Percentiles rank a stretch among this genome's conserved stretches.
phyloP scores from a whole-genome alignment of 2,329 filamentous ascomycete species.

The Pyricularia grisea region DNA sequence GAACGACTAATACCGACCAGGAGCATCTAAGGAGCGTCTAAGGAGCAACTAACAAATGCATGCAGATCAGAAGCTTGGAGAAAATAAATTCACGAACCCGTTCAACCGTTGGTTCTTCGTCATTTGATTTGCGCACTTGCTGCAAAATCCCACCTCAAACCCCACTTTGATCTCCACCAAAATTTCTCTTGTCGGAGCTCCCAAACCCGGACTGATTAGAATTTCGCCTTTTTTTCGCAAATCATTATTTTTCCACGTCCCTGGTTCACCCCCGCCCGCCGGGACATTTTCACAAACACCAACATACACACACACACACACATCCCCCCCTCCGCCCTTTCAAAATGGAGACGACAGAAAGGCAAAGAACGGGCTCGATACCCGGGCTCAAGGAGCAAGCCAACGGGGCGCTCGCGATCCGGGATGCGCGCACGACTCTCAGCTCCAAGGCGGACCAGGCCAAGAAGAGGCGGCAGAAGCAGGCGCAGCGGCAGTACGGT shows the following conservation, averaged over 20 bases:
- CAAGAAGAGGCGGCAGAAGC: conserved; percentile 40
- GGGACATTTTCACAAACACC: neutral
- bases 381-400: conserved; percentile 23
- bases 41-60: neutral
- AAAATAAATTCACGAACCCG: neutral
- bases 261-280: neutral
- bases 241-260: neutral
- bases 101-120: too few relatives aligned
- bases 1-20: neutral
- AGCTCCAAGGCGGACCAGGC: conserved; percentile 40
- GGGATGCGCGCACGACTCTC: conserved; percentile 36
- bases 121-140: neutral
- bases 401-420: conserved; percentile 44
- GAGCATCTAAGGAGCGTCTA: too few relatives aligned
- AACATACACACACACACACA: neutral
- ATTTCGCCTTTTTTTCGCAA: neutral
- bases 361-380: conserved; percentile 17
- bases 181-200: neutral
- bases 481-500: conserved; percentile 72
- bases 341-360: conserved; percentile 10
- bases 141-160: neutral
- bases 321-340: neutral
- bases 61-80: neutral
- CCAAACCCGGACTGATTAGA: neutral
- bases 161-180: neutral